These are phyloP conservation scores for Boletales sp. DNA, from an alignment of 768 basidiomycete genomes.

Conservation along the genomic window DNA sequence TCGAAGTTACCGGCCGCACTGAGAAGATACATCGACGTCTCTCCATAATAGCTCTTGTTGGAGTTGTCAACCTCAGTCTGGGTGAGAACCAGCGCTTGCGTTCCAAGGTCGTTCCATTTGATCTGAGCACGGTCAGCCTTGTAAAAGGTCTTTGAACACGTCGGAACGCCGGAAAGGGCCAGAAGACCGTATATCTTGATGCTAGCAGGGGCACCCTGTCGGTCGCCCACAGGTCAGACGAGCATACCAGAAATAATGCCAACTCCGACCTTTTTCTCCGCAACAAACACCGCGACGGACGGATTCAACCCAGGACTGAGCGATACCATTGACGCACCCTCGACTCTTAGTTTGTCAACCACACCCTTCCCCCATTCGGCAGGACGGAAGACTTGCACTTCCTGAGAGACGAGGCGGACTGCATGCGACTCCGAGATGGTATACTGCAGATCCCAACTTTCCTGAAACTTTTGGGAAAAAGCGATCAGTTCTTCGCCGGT, in stretches of 20 bases:
- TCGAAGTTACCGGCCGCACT: slow-evolving; percentile 93
- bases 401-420: slow-evolving; percentile 71
- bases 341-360: slow-evolving; percentile 77
- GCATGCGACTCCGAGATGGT: slow-evolving; percentile 88
- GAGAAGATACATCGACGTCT: slow-evolving; percentile 91
- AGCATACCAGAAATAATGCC: neutral
- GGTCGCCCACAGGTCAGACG: neutral
- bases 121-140: slow-evolving; percentile 91
- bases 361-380: slow-evolving; percentile 78
- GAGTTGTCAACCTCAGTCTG: slow-evolving; percentile 97
- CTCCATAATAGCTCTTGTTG: slow-evolving; percentile 98
- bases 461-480: slow-evolving; percentile 88
- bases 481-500: slow-evolving; percentile 84
- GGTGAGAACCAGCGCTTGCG: slow-evolving; percentile 85
- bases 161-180: slow-evolving; percentile 57
- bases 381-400: slow-evolving; percentile 82
- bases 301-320: slow-evolving; percentile 86
- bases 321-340: slow-evolving; percentile 73
- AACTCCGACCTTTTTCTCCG: slow-evolving; percentile 79
- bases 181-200: slow-evolving; percentile 81
- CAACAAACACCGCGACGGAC: slow-evolving; percentile 86
- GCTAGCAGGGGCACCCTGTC: slow-evolving; percentile 80
- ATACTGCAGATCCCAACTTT: slow-evolving; percentile 90
- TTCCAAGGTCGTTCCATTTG: slow-evolving; percentile 96
- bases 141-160: slow-evolving; percentile 89